Evolutionary conservation across 257 asterid species (phyloP).

Genomic region (Petunia secreta): DNA sequence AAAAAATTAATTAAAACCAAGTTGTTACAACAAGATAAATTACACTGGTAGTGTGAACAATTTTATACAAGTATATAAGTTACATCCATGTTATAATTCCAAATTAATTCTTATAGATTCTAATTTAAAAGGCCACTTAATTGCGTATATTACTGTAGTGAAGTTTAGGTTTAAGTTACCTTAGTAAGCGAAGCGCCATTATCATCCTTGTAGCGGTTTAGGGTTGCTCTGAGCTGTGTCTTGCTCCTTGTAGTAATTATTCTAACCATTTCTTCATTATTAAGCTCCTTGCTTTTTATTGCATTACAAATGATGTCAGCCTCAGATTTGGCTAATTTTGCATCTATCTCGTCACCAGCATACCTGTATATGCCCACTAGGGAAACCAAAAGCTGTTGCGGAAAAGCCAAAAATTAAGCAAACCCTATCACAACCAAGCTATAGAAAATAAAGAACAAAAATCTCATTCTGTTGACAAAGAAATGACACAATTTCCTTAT

Average conservation of each 20-base stretch:
- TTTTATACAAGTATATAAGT: no score
- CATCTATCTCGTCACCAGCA: slow-evolving; percentile 58
- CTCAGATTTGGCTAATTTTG: slow-evolving; percentile 56
- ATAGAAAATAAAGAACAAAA: no score
- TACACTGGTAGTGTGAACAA: no score
- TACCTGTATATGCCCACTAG: slow-evolving; percentile 54
- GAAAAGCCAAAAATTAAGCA: background rate
- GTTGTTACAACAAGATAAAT: no score
- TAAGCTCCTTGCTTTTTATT: slow-evolving; percentile 47
- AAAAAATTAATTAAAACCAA: background rate
- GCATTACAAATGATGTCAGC: slow-evolving; percentile 49
- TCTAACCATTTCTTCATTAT: slow-evolving; percentile 65
- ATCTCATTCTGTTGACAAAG: no score
- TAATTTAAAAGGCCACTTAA: no score
- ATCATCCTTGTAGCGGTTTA: slow-evolving; percentile 65
- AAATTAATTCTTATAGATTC: background rate
- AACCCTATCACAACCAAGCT: background rate
- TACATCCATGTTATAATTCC: background rate
- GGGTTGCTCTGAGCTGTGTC: slow-evolving; percentile 65
- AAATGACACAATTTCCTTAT: no score
- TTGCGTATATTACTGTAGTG: no score
- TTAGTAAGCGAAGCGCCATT: slow-evolving; percentile 68
- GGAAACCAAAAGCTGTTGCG: slow-evolving; percentile 57
- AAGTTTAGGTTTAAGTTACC: slow-evolving; percentile 35
- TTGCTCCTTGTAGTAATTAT: slow-evolving; percentile 76